Conservation (phyloP, 2,329 filamentous ascomycete species). For the Colletotrichum sp. region DNA sequence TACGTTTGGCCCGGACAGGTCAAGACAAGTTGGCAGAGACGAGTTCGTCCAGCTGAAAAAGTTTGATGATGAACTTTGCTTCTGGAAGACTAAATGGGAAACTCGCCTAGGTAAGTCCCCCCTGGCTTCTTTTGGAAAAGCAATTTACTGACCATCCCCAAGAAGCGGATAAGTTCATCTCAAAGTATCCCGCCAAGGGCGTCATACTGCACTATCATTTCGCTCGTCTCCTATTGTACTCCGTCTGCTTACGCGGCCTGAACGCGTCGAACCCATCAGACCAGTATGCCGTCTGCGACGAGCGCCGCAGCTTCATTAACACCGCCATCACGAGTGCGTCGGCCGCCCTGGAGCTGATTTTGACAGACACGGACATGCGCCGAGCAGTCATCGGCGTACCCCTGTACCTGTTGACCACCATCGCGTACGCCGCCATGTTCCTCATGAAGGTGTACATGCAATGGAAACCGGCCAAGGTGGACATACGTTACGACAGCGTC, state of each 20-base stretch:
- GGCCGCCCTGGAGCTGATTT: conserved; percentile 31
- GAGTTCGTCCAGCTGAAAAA: conserved; percentile 35
- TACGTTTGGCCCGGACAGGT: conserved; percentile 61
- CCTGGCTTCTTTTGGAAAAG: no score
- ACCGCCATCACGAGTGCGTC: conserved; percentile 41
- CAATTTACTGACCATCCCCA: neutral
- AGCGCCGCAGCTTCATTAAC: conserved; percentile 48
- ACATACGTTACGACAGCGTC: conserved; percentile 35
- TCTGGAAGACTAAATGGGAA: conserved; percentile 42
- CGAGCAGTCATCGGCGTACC: conserved; percentile 34
- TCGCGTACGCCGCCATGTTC: conserved; percentile 36
- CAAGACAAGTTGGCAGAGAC: conserved; percentile 37
- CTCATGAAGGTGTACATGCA: conserved; percentile 36
- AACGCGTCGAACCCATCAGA: conserved; percentile 24
- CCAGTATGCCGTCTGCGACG: conserved; percentile 47
- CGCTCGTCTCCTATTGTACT: conserved; percentile 53
- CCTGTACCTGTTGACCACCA: conserved; percentile 35
- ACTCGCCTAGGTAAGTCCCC: conserved; percentile 32
- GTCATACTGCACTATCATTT: conserved; percentile 56
- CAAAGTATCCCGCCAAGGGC: conserved; percentile 54
- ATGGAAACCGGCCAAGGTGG: conserved; percentile 31
- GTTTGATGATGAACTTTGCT: conserved; percentile 35
- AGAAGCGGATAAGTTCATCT: conserved; percentile 51
- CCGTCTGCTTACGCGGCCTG: conserved; percentile 47
- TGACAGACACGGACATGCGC: conserved; percentile 34